Base-by-base conservation (phyloP, 192 early-diverging fungal species). In the Backusella luteola region DNA sequence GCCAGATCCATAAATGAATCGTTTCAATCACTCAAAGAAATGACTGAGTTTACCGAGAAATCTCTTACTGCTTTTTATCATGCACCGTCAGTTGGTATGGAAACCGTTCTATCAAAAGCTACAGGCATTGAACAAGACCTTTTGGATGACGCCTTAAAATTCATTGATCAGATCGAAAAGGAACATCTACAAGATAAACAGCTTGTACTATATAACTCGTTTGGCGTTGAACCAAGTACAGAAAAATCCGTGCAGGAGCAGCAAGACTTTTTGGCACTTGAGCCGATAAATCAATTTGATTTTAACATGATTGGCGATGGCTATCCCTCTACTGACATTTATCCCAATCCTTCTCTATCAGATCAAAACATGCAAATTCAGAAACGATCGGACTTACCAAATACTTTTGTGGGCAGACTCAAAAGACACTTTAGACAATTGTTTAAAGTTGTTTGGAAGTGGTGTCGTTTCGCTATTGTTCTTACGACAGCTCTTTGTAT, bases 391-490 rank as follows among this genome's bases (percentile, higher is more conserved):
- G 59, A 34, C 6, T 19, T 69, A 1, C 29, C 56, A 15, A 53
- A 46, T 17, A 26, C 75, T 1, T 74, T 83, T 41, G 73, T 73
- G 35, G 78, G 73, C 7, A 42, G 44, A 29, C 66, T 82, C 32
- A 56, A 69, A 56, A 35, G 32, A 4, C 23, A 69, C 34, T 19
- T 79, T 8, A 34, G 69, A 29, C 44, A 73, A 36, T 63, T 88
- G 9, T 80, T 87, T 67, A 73, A 85, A 38, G 44, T 76, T 38
- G 34, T 89, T 52, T 88, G 87, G 89, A 84, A 85, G n/a, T 90
- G 89, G 89, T 86, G 84, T 82, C 77, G 86, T 26, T 90, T 90
- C 71, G 67, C 84, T 9, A 66, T 82, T 3, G 75, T 88, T 34
- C 69, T 90, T 42, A 79, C 83, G 8, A 83, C 87, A 1, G 87